A percentile compares a stretch with the other conserved stretches of the same genome.
phyloP scores from a whole-genome alignment of 2,329 filamentous ascomycete species.

The Curvularia verruculosa region DNA sequence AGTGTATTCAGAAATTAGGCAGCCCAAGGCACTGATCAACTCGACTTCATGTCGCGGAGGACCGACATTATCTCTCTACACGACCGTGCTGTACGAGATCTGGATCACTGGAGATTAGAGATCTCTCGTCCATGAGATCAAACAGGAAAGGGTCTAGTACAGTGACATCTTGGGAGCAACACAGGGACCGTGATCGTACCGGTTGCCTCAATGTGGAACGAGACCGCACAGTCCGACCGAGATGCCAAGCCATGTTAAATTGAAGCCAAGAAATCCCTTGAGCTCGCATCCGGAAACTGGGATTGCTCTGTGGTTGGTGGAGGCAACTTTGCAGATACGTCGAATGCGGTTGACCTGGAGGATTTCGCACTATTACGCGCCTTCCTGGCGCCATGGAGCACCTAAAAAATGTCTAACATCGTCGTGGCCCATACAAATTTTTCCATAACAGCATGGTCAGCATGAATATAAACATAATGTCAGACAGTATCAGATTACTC shows the following conservation, averaged over 20 bases:
- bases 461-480: background rate
- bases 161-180: background rate
- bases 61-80: background rate
- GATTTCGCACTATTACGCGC: background rate
- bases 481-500: too few species aligned
- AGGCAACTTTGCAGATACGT: slow-evolving; percentile 1
- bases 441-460: background rate
- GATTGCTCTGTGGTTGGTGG: slow-evolving; percentile 6
- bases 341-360: slow-evolving; percentile 2
- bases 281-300: background rate
- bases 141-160: background rate
- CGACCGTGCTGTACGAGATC: background rate
- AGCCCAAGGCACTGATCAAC: background rate
- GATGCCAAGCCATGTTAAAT: slow-evolving; percentile 11
- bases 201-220: background rate
- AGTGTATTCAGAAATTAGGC: background rate
- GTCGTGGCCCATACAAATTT: background rate
- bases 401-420: background rate
- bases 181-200: background rate
- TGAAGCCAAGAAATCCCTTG: slow-evolving; percentile 7
- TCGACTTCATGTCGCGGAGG: background rate
- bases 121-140: background rate
- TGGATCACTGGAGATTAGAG: background rate
- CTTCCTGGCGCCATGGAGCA: background rate
- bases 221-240: background rate